phyloP scores from a whole-genome alignment of 1,284 basidiomycete genomes.

The Austroboletus novae-zelandiae region DNA sequence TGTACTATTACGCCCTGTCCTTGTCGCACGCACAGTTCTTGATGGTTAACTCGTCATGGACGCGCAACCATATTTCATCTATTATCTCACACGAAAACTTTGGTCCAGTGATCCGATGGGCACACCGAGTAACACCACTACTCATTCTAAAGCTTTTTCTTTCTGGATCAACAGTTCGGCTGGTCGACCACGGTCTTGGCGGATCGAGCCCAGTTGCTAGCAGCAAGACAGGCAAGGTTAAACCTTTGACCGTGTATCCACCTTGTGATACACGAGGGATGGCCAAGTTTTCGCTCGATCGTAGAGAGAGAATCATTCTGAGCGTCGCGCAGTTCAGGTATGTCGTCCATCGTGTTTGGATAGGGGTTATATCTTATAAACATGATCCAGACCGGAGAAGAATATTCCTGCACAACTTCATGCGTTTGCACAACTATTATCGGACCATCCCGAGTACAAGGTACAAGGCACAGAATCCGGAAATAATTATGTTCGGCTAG shows the following conservation, averaged over 20 bases:
- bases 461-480: slow-evolving; percentile 8
- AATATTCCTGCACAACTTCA: slow-evolving; percentile 83
- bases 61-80: slow-evolving; percentile 77
- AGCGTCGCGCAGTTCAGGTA: slow-evolving; percentile 93
- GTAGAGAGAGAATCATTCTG: slow-evolving; percentile 67
- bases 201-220: slow-evolving; percentile 16
- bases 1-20: slow-evolving; percentile 76
- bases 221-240: neutral
- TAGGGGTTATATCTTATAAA: neutral
- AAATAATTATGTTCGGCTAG: slow-evolving; percentile 45
- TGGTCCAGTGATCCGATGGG: slow-evolving; percentile 27
- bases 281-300: slow-evolving; percentile 57
- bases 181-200: slow-evolving; percentile 6
- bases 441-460: slow-evolving; percentile 57
- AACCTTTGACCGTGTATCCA: slow-evolving; percentile 71
- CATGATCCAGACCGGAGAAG: slow-evolving; percentile 79
- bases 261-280: slow-evolving; percentile 88
- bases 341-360: slow-evolving; percentile 12
- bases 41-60: slow-evolving; percentile 98
- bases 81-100: slow-evolving; percentile 59
- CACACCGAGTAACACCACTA: slow-evolving; percentile 24
- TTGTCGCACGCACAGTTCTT: slow-evolving; percentile 75
- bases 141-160: slow-evolving; percentile 22
- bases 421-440: slow-evolving; percentile 65
- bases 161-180: slow-evolving; percentile 24